Evolutionary conservation across 2,329 filamentous ascomycete genomes (phyloP), one percentile per base, ranked within the genome.

Genomic region (Fusarium beomiforme): DNA sequence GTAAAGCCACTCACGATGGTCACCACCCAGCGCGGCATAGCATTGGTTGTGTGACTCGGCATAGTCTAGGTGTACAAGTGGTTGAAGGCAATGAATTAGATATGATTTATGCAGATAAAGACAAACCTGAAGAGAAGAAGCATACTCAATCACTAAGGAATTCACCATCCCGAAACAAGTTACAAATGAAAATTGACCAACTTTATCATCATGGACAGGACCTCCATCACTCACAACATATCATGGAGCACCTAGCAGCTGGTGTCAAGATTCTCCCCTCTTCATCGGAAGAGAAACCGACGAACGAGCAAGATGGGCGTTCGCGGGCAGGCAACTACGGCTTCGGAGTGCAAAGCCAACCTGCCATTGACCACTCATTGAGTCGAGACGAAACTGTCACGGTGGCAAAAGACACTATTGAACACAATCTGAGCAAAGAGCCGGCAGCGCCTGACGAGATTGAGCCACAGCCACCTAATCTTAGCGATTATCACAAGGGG

Each of bases 141-240:
- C 46, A 58, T 17, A 12, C 17, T 4, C 34, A 44, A 5, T 31
- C 31, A n/a, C 24, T 19, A 39, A 59, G 24, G 11, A 49, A 69
- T 17, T 60, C 58, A 37, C 24, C 62, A 34, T 54, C 60, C 16
- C 49, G 55, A 16, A 62, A 57, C 37, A 64, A 57, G 8, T 26
- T 77, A n/a, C 62, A 75, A 34, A 60, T 72, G 58, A 75, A 77
- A 42, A 77, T 81, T 46, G 74, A 78, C 53, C 69, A 75, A 42
- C 67, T 81, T 3, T 78, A 79, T 54, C 77, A 78, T 6, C 78
- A 82, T 65, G 77, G 78, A 11, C 69, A 80, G 41, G 78, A 79
- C 26, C 75, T 83, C 8, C 76, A 81, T 54, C 75, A 75, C 49
- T 70, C 77, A 21, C 75, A 78, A 33, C 81, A 82, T 63, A 79